Conservation (phyloP, 306 rosid genomes). For the Gastrolobium villosum region DNA sequence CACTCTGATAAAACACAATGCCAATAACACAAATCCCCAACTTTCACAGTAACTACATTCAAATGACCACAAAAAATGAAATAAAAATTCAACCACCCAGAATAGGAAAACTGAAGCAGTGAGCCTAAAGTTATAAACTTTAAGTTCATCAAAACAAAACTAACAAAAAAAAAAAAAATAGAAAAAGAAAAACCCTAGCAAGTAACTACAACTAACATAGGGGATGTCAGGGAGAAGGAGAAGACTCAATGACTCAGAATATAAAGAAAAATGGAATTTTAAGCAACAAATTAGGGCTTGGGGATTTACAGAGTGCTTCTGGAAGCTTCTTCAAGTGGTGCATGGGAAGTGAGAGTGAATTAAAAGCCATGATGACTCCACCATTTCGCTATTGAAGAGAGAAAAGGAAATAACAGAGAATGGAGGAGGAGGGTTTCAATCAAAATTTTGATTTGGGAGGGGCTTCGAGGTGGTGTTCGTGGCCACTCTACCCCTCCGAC, state of each 20-base stretch:
- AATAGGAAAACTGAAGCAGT: background rate
- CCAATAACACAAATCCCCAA: background rate
- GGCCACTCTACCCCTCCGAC: background rate
- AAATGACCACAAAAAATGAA: background rate
- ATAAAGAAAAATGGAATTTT: background rate
- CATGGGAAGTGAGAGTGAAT: constrained; percentile 6
- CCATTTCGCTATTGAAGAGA: too few species aligned
- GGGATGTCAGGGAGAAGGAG: background rate
- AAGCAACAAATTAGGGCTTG: constrained; percentile 46
- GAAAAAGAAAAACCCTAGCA: constrained; percentile 39
- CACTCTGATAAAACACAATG: constrained; percentile 6
- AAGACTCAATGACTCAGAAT: background rate
- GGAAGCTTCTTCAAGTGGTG: constrained; percentile 35
- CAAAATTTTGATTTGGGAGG: too few species aligned
- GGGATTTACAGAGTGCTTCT: constrained; percentile 45
- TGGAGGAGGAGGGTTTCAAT: background rate
- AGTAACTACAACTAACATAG: constrained; percentile 12
- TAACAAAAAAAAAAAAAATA: constrained; percentile 40
- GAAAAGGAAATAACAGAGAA: background rate
- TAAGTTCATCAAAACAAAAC: constrained; percentile 25
- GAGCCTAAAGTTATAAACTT: background rate
- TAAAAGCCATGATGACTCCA: background rate
- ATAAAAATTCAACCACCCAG: constrained; percentile 12
- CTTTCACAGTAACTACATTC: background rate
- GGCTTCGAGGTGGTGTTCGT: too few species aligned